Evolutionary conservation across 2,329 filamentous ascomycete species (phyloP), one percentile per base, ranked within the genome.

Genomic region (Ophiostoma sp.): DNA sequence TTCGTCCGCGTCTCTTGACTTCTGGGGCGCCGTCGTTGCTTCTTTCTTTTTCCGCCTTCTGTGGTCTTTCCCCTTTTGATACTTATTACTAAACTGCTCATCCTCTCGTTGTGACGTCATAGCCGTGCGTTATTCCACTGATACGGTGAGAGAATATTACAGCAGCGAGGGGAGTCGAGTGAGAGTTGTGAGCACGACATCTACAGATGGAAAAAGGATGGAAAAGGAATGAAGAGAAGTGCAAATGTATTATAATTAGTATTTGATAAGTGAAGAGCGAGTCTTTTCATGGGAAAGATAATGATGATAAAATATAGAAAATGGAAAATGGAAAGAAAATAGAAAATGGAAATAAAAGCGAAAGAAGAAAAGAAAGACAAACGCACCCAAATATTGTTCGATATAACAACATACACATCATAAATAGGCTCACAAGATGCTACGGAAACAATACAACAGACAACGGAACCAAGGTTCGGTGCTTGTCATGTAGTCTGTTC

Each of bases 121-220:
- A 40, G 38, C 1, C 14, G 14, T 62, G 58, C 38, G 38, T 62
- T 41, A 62, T 40, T 62, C 58, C 38, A 62, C 58, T 62, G 58
- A 62, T 62, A 62, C 38, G 27, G 58, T 62, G 58, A 62, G 58
- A 62, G 27, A 62, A 62, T 62, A 41, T 62, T 3, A 27, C 27
- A 27, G 27, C 27, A 27, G 27, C 1, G 27, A 27, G 27, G 27
- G 27, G 27, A 27, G 27, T 27, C 27, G 27, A 27, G 27, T 27
- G 58, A 62, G 38, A 55, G 49, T 8, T 8, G 27, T 18, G 27
- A 55, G 49, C 49, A 55, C 36, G 36, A 41, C 14, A 62, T 60
- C 27, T 27, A 27, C 27, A 27, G 12, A 40, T 41, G n/a, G 5
- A 44, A 52, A 18, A 52, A 6, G 27, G 55, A 60, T 60, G 36